Percentiles rank a stretch among this genome's conserved stretches.
These are phyloP conservation scores for Sideroxylon spinosum DNA, from an alignment of 179 eudicot species.

Conservation along the genomic window DNA sequence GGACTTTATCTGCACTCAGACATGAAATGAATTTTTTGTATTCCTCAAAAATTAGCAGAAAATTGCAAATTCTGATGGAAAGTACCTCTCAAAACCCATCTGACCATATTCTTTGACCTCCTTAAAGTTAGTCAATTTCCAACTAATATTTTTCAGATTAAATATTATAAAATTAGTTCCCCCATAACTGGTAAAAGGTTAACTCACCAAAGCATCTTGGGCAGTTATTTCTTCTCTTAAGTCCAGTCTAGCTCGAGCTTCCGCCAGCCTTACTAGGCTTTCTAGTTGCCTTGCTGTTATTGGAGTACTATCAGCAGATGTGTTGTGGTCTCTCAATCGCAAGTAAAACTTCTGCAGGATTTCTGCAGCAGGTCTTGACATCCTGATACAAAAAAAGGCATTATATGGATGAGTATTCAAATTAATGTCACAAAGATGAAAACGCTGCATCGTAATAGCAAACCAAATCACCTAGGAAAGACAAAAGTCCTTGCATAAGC, in stretches of 20 bases:
- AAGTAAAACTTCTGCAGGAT: slow-evolving; percentile 86
- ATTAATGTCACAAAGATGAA: background rate
- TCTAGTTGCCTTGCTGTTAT: slow-evolving; percentile 97
- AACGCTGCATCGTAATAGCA: background rate
- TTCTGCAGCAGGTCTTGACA: slow-evolving; percentile 85
- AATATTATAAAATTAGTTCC: background rate
- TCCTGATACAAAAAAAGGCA: slow-evolving; percentile 41
- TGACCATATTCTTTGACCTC: slow-evolving; percentile 6
- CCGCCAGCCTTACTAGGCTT: slow-evolving; percentile 88
- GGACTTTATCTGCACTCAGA: background rate
- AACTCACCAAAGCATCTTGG: slow-evolving; percentile 91
- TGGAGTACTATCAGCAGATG: slow-evolving; percentile 92
- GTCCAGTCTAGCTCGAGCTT: slow-evolving; percentile 90
- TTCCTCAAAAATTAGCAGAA: background rate
- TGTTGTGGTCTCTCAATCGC: slow-evolving; percentile 70
- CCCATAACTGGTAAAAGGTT: background rate
- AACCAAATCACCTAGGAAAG: slow-evolving; percentile 58
- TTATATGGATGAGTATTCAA: slow-evolving; percentile 1
- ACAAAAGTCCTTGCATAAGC: slow-evolving; percentile 82
- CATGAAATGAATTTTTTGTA: background rate
- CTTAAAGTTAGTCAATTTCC: background rate
- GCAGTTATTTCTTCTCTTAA: slow-evolving; percentile 81
- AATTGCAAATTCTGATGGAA: background rate
- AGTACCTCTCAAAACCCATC: background rate
- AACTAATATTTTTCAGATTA: background rate